These are phyloP conservation scores for Neonectria punicea DNA, from an alignment of 2,329 filamentous ascomycete genomes.

Conservation along the genomic window DNA sequence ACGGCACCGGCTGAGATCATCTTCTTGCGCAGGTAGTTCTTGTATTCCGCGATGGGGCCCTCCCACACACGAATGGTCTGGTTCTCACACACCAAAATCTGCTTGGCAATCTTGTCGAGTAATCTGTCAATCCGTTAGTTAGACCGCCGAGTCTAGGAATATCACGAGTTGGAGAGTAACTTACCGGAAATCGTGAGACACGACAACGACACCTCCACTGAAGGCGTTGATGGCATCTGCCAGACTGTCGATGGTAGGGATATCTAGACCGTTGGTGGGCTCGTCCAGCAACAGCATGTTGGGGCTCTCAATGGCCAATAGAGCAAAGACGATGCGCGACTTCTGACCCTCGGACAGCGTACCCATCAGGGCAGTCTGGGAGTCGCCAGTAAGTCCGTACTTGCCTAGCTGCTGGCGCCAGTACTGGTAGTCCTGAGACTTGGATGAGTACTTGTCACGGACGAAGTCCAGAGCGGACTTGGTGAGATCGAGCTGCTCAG, in stretches of 20 bases:
- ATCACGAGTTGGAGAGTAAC: conserved; percentile 42
- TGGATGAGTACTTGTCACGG: conserved; percentile 88
- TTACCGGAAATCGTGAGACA: conserved; percentile 98
- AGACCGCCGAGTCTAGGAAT: neutral
- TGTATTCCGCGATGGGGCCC: conserved; percentile 92
- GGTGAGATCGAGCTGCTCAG: conserved; percentile 97
- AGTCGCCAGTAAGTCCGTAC: conserved; percentile 92
- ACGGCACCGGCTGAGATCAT: conserved; percentile 91
- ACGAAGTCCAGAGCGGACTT: conserved; percentile 99
- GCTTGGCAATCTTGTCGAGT: conserved; percentile 99
- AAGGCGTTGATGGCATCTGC: conserved; percentile 98
- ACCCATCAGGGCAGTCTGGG: conserved; percentile 97
- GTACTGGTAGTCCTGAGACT: conserved; percentile 98
- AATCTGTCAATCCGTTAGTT: conserved; percentile 66
- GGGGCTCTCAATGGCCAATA: conserved; percentile 92
- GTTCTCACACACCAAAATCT: conserved; percentile 99
- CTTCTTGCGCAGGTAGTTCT: conserved; percentile 99
- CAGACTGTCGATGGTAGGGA: conserved; percentile 96
- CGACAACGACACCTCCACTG: conserved; percentile 95
- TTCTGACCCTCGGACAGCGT: conserved; percentile 98
- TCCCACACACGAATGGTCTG: conserved; percentile 92
- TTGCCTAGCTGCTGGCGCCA: conserved; percentile 97
- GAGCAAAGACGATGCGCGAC: conserved; percentile 96
- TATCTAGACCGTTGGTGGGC: conserved; percentile 99
- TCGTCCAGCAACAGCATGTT: conserved; percentile 99